Evolutionary conservation across 1,284 basidiomycete species (phyloP).

Genomic region (Ustilago trichophora): DNA sequence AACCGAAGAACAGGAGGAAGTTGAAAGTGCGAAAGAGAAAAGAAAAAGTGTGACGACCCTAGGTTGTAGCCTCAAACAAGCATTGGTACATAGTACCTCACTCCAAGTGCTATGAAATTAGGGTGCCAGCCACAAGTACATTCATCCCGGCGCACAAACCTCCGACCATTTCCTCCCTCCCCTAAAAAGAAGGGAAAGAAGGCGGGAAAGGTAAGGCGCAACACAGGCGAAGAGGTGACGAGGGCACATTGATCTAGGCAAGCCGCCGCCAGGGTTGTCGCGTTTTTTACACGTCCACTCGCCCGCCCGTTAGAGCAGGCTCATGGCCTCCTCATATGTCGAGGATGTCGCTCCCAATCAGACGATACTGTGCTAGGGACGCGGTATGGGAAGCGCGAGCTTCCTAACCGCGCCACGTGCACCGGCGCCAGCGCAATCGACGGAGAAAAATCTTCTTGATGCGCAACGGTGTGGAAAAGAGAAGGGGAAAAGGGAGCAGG

Average conservation of each 20-base stretch:
- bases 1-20: not conserved
- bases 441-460: not conserved
- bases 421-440: conserved; percentile 34
- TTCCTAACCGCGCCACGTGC: conserved; percentile 42
- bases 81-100: conserved; percentile 51
- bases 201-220: conserved; percentile 10
- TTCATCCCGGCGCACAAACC: conserved; percentile 36
- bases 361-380: conserved; percentile 51
- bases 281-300: conserved; percentile 52
- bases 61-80: conserved; percentile 54
- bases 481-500: not conserved
- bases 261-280: conserved; percentile 54
- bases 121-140: conserved; percentile 50
- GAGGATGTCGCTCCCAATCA: conserved; percentile 56
- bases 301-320: conserved; percentile 47
- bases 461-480: not conserved
- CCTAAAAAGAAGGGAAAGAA: not conserved
- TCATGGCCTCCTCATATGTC: conserved; percentile 43
- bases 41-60: conserved; percentile 40
- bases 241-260: conserved; percentile 54
- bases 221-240: conserved; percentile 45
- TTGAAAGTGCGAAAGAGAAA: not conserved
- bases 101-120: conserved; percentile 58
- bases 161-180: not conserved
- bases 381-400: conserved; percentile 34